phyloP scores from a whole-genome alignment of 345 rosid species.

The Linum trigynum region DNA sequence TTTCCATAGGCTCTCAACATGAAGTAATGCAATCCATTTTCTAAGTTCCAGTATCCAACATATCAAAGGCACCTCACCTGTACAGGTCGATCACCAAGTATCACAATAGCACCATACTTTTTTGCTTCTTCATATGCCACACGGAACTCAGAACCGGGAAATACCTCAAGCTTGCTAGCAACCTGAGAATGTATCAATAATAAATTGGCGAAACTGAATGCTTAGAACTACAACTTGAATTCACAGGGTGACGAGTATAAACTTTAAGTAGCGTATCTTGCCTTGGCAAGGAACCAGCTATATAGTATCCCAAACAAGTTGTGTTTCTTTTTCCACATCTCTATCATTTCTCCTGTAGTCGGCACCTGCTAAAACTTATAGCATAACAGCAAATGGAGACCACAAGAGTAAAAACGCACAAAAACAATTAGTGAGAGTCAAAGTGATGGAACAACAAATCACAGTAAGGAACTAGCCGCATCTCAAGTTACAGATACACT shows the following conservation, averaged over 20 bases:
- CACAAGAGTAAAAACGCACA: background rate
- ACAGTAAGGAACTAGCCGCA: background rate
- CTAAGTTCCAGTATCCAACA: background rate
- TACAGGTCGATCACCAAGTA: slow-evolving; percentile 95
- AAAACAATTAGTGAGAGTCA: background rate
- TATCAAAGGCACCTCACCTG: slow-evolving; percentile 34
- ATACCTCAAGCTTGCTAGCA: slow-evolving; percentile 68
- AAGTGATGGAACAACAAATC: too few relatives aligned
- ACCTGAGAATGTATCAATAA: slow-evolving; percentile 33
- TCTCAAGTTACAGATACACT: background rate
- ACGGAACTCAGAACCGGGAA: slow-evolving; percentile 92
- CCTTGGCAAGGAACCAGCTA: slow-evolving; percentile 98
- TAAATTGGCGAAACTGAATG: background rate
- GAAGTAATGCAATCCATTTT: background rate
- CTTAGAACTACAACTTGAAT: background rate
- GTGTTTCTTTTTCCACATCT: slow-evolving; percentile 83
- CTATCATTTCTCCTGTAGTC: slow-evolving; percentile 80
- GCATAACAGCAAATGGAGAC: slow-evolving; percentile 6
- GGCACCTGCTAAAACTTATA: slow-evolving; percentile 52
- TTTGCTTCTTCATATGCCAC: slow-evolving; percentile 87
- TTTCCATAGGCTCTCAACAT: background rate
- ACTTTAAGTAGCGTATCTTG: slow-evolving; percentile 10
- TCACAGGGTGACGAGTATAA: background rate
- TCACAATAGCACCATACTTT: slow-evolving; percentile 65
- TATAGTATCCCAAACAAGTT: slow-evolving; percentile 82